Conservation (phyloP, 2,329 filamentous ascomycete genomes). For the Cryphonectria naterciae region DNA sequence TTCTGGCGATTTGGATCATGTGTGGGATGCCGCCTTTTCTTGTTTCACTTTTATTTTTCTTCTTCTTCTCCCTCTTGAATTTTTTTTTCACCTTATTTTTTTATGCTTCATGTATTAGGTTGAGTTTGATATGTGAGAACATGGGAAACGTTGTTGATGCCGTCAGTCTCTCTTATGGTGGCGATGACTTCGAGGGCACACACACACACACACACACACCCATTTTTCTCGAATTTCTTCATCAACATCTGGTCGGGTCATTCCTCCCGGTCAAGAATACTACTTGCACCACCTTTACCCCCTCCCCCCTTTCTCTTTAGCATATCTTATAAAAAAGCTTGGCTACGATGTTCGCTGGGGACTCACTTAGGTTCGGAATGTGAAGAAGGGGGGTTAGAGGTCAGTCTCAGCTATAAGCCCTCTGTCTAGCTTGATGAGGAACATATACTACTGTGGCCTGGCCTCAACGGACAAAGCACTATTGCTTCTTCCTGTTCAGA, state of each 20-base stretch:
- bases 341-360: background rate
- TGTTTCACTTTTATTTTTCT: background rate
- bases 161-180: background rate
- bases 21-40: background rate
- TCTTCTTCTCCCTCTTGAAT: background rate
- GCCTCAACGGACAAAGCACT: background rate
- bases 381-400: background rate
- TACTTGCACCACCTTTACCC: background rate
- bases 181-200: background rate
- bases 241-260: background rate
- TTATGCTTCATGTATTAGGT: background rate
- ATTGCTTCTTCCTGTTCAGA: background rate
- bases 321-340: background rate
- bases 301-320: background rate
- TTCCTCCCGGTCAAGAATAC: background rate
- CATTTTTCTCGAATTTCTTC: background rate
- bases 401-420: background rate
- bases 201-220: too few species aligned
- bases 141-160: background rate
- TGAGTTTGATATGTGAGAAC: background rate
- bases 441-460: background rate
- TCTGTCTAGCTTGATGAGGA: background rate
- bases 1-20: background rate
- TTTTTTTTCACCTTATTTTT: background rate
- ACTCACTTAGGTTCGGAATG: background rate